Evolutionary conservation across 306 rosid species (phyloP).

Genomic region (Ceratonia siliqua): DNA sequence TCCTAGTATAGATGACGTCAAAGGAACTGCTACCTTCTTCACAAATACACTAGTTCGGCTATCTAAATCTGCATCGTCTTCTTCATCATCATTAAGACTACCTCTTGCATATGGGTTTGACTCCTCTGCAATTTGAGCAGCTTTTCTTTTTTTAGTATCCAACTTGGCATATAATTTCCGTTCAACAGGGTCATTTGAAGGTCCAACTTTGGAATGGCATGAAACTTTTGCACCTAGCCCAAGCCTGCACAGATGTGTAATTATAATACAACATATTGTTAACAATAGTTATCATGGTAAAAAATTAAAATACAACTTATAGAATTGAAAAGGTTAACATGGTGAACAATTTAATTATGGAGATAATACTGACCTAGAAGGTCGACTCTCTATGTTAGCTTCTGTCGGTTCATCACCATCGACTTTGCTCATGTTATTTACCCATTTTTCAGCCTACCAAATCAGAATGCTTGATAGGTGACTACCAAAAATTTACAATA

Average conservation of each 20-base stretch:
- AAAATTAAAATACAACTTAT: neutral
- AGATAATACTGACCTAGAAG: slow-evolving; percentile 54
- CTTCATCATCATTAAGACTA: slow-evolving; percentile 37
- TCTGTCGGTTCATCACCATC: slow-evolving; percentile 48
- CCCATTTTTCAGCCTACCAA: slow-evolving; percentile 81
- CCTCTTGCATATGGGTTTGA: slow-evolving; percentile 30
- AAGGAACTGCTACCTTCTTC: slow-evolving; percentile 52
- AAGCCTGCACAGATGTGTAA: slow-evolving; percentile 53
- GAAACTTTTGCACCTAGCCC: slow-evolving; percentile 84
- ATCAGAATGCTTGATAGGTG: slow-evolving; percentile 20
- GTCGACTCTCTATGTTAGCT: slow-evolving; percentile 47
- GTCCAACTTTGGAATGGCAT: slow-evolving; percentile 56
- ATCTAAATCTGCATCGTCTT: slow-evolving; percentile 48
- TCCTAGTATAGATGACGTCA: slow-evolving; percentile 21
- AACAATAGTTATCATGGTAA: neutral
- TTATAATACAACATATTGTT: neutral
- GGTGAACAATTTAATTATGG: slow-evolving; percentile 5
- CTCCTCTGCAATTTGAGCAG: slow-evolving; percentile 53
- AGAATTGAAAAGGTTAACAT: slow-evolving; percentile 1
- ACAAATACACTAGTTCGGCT: slow-evolving; percentile 68
- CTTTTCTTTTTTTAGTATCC: slow-evolving; percentile 54
- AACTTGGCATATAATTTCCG: slow-evolving; percentile 63
- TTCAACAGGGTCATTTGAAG: slow-evolving; percentile 70
- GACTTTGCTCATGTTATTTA: slow-evolving; percentile 60
- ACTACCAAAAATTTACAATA: slow-evolving; percentile 14